phyloP scores from a whole-genome alignment of 2,329 filamentous ascomycete species.

The Fusarium sp. region DNA sequence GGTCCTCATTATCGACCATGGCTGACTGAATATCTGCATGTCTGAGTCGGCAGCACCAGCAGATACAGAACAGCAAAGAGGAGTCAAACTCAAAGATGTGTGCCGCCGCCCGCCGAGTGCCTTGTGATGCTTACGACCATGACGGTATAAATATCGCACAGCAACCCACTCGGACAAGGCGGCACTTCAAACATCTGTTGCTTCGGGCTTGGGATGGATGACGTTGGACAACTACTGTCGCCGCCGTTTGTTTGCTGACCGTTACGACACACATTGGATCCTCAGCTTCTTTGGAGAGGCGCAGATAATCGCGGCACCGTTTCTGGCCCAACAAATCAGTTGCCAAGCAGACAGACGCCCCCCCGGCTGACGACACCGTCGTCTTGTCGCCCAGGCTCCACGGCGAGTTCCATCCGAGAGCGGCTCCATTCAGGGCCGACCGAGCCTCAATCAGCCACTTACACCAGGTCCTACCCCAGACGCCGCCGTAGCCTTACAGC shows the following conservation, averaged over 20 bases:
- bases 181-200: constrained; percentile 11
- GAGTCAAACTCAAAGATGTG: not conserved
- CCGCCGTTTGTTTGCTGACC: constrained; percentile 4
- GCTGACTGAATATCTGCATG: constrained; percentile 11
- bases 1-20: not conserved
- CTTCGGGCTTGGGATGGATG: constrained; percentile 19
- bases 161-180: constrained; percentile 8
- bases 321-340: constrained; percentile 9
- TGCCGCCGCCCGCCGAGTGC: not conserved
- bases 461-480: constrained; percentile 22
- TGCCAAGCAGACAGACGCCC: not conserved
- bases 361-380: constrained; percentile 7
- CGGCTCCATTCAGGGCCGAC: constrained; percentile 1
- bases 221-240: constrained; percentile 2
- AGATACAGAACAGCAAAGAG: not conserved
- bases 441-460: constrained; percentile 31
- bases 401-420: not conserved
- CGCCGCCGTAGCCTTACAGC: constrained; percentile 9
- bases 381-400: not conserved
- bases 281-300: not conserved
- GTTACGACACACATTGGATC: not conserved
- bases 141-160: constrained; percentile 28
- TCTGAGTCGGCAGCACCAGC: not conserved
- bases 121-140: constrained; percentile 31
- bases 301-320: not conserved